Evolutionary conservation across 2,329 filamentous ascomycete genomes (phyloP).

Genomic region (Tolypocladium album): DNA sequence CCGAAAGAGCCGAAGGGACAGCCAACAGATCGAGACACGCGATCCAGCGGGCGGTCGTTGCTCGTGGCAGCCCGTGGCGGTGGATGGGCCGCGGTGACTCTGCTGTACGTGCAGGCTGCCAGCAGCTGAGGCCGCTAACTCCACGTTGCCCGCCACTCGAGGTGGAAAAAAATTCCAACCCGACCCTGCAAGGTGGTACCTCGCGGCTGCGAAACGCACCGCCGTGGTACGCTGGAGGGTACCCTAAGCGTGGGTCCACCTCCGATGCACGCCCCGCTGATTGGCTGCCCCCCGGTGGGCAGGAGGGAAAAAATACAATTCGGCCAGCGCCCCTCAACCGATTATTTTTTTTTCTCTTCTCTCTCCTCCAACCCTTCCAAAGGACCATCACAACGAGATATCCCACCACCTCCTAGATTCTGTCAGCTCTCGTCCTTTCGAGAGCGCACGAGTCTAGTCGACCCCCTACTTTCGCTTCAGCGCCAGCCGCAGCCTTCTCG

Average conservation of each 20-base stretch:
- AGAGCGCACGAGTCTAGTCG: constrained; percentile 39
- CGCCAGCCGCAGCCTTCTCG: constrained; percentile 21
- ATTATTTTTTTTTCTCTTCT: constrained; percentile 25
- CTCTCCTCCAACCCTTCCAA: constrained; percentile 17
- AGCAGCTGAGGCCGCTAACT: background rate
- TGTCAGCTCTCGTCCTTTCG: constrained; percentile 30
- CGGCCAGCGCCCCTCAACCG: constrained; percentile 25
- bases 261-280: constrained; percentile 3
- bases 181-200: background rate
- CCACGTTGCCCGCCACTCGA: background rate
- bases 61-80: background rate
- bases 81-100: background rate
- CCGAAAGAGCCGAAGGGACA: background rate
- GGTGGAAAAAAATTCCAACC: background rate
- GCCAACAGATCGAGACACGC: background rate
- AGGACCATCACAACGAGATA: constrained; percentile 20
- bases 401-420: constrained; percentile 28
- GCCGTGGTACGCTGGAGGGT: constrained; percentile 5
- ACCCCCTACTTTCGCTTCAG: constrained; percentile 16
- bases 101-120: too few species aligned
- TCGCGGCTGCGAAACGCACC: background rate
- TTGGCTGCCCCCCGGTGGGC: constrained; percentile 8
- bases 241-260: constrained; percentile 12
- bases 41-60: background rate
- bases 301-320: constrained; percentile 22